Evolutionary conservation across 2,329 filamentous ascomycete species (phyloP).

Genomic region (Albifimbria verrucaria): DNA sequence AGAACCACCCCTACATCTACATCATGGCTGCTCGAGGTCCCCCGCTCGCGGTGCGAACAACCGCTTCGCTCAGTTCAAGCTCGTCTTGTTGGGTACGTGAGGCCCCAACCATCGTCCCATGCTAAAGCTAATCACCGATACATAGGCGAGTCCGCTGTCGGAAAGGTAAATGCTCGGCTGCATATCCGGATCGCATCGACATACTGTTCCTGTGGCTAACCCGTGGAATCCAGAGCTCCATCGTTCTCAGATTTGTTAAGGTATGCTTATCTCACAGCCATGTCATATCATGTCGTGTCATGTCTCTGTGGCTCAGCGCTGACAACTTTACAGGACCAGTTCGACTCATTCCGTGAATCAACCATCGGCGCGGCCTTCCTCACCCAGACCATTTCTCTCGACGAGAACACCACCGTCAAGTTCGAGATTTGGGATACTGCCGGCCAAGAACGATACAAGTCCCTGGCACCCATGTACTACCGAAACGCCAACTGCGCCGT

Average conservation of each 20-base stretch:
- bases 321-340: constrained; percentile 73
- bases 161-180: constrained; percentile 68
- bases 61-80: constrained; percentile 98
- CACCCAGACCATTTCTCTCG: constrained; percentile 96
- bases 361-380: constrained; percentile 98
- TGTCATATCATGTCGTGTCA: neutral
- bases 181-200: neutral
- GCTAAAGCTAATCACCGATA: constrained; percentile 31
- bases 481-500: constrained; percentile 98
- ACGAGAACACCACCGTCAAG: constrained; percentile 97
- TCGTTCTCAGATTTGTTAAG: constrained; percentile 98
- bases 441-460: constrained; percentile 98
- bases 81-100: constrained; percentile 84
- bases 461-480: constrained; percentile 98
- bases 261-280: too few relatives aligned
- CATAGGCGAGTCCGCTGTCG: constrained; percentile 93
- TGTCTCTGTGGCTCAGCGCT: constrained; percentile 4
- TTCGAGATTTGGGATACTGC: constrained; percentile 99
- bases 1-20: constrained; percentile 22
- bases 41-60: constrained; percentile 64
- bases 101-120: constrained; percentile 7
- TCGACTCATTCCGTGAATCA: constrained; percentile 94
- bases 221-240: constrained; percentile 68
- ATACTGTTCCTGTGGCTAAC: constrained; percentile 15
- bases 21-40: constrained; percentile 82